Evolutionary conservation across 257 asterid genomes (phyloP).

Genomic region (Buddleja alternifolia): DNA sequence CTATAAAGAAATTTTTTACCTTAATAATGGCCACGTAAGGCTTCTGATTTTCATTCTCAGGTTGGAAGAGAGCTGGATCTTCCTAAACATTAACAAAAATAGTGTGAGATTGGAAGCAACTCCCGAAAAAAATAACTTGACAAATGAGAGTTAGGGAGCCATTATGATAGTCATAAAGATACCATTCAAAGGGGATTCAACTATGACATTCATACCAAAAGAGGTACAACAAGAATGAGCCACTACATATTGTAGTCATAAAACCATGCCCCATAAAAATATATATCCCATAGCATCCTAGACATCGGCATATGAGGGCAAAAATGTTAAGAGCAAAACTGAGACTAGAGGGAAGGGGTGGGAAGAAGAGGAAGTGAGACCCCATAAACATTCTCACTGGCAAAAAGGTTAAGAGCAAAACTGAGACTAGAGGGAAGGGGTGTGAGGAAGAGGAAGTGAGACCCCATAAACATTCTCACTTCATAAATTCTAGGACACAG

Average conservation of each 20-base stretch:
- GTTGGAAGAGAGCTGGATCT: slow-evolving; percentile 86
- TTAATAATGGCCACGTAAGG: slow-evolving; percentile 93
- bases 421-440: too few species aligned
- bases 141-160: background rate
- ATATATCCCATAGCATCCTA: too few species aligned
- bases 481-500: too few species aligned
- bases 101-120: slow-evolving; percentile 18
- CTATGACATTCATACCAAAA: background rate
- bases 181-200: background rate
- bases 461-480: too few species aligned
- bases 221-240: background rate
- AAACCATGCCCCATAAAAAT: too few species aligned
- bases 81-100: slow-evolving; percentile 50
- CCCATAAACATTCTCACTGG: too few species aligned
- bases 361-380: too few species aligned
- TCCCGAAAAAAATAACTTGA: slow-evolving; percentile 5
- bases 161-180: background rate
- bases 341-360: too few species aligned
- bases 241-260: slow-evolving; percentile 8
- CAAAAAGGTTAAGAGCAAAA: too few species aligned
- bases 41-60: slow-evolving; percentile 65
- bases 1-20: slow-evolving; percentile 48
- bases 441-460: too few species aligned
- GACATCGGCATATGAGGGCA: too few species aligned
- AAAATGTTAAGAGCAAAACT: too few species aligned